A percentile compares a stretch with the other conserved stretches of the same genome.
Conservation (phyloP, 1,139 yeast species). For the Taphrina wiesneri region DNA sequence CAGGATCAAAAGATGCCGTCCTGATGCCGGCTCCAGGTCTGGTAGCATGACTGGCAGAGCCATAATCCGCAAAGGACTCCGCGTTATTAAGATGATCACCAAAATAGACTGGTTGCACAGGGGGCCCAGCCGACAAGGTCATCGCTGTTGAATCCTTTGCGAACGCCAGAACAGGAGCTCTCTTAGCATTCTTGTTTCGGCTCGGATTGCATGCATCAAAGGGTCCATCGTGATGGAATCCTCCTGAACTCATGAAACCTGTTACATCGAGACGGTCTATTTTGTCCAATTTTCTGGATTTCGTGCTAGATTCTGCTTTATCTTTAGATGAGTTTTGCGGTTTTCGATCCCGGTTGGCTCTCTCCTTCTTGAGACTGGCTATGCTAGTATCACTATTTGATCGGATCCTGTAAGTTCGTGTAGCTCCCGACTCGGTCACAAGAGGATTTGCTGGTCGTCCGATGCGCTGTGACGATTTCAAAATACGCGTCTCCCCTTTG, state of each 20-base stretch:
- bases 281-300: constrained; percentile 60
- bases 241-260: constrained; percentile 81
- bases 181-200: constrained; percentile 70
- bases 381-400: constrained; percentile 23
- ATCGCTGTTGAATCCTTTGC: constrained; percentile 90
- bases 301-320: not conserved
- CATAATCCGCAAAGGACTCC: constrained; percentile 44
- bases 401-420: constrained; percentile 13
- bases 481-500: not conserved
- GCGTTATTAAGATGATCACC: constrained; percentile 34
- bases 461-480: not conserved
- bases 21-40: constrained; percentile 13
- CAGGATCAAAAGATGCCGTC: constrained; percentile 59
- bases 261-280: constrained; percentile 95
- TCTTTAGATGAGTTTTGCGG: not conserved
- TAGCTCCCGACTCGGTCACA: not conserved
- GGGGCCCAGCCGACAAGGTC: constrained; percentile 63
- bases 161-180: constrained; percentile 93
- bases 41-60: constrained; percentile 9
- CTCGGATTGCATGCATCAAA: constrained; percentile 98
- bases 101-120: constrained; percentile 36
- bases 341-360: constrained; percentile 9
- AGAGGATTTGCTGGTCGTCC: not conserved
- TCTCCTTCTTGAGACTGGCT: constrained; percentile 1
- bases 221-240: constrained; percentile 98